Evolutionary conservation across 2,329 filamentous ascomycete species (phyloP), one percentile per base, ranked within the genome.

Genomic region (Botrytis squamosa): DNA sequence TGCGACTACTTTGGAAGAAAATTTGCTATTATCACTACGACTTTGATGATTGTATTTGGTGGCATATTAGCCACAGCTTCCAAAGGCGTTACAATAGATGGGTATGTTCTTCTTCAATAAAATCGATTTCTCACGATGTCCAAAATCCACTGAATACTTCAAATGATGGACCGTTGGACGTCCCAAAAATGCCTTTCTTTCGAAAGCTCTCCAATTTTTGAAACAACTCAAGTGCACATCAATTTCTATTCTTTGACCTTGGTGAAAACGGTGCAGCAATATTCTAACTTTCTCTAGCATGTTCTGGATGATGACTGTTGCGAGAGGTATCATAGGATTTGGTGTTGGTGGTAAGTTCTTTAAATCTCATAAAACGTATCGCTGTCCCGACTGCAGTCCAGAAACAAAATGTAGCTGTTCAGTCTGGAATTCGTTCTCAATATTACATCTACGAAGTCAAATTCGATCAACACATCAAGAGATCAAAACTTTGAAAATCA

Each of bases 231-330:
- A 55, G 14, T 18, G 25, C n/a, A 55, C 6, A 16, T 55, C 6
- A 57, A 57, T 8, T 1, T 29, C 52, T 57, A 57, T 18, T 18
- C n/a, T 18, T 57, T 29, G 6, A 14, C 5, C 22, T 25, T 16
- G 25, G 2, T 16, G 29, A 49, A 18, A 16, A n/a, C 6, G 1
- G 18, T 36, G 25, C 16, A 55, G 3, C 1, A 44, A 25, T 14
- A n/a, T 36, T 20, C 67, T 71, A 42, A 75, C 36, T 36, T 16
- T 40, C 20, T 22, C 8, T 44, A 75, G 84, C 73, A 87, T 88
- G 84, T 85, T 86, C 72, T 87, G 85, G 85, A 87, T 87, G 83
- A 81, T 87, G 81, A 86, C 84, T 0, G 79, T 87, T 29, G 82
- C 85, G 8, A 82, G 86, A 60, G 86, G 86, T 8, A 81, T 86